Base-by-base conservation (phyloP, 1,284 basidiomycete species). In the Vanrija humicola region DNA sequence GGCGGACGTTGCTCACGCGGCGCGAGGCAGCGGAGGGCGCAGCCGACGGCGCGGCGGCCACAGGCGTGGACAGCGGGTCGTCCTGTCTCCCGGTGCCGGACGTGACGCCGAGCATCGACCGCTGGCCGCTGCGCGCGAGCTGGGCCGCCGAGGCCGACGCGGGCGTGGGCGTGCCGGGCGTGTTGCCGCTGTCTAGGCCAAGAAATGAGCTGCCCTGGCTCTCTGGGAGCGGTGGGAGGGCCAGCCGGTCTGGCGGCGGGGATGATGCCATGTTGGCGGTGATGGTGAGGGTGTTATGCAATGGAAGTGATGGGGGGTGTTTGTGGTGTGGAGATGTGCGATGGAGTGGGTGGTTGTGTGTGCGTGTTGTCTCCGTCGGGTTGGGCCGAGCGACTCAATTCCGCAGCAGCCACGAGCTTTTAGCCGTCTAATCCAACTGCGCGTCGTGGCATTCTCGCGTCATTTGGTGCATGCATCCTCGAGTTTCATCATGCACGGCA, bases 1-100 rank as follows among this genome's bases (percentile, higher is more conserved):
- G 52, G 12, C 57, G 52, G 16, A 55, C 34, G 14, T 43, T 25
- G 38, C 46, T 45, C 18, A 51, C 43, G 25, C 58, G 51, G 2
- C 21, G 44, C 15, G 15, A 6, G 19, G 15, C 6, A 14, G 29
- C 21, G 21, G 21, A 23, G 3, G 21, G 21, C 21, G 21, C 21
- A 5, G 21, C 21, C n/a, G 40, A 38, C 26, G 14, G 38, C 46
- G 51, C 18, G 51, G 45, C 12, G 34, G 23, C 43, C 38, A 48
- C 47, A 38, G 40, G 23, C 25, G 40, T 38, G 29, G 48, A 25
- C 38, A 50, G 16, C 23, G 39, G 26, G 39, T 40, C 40, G n/a
- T 50, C 38, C 38, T 25, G 23, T 12, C 26, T 38, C 38, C 38
- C 6, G 21, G 23, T n/a, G 12, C 34, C 38, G 23, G 46, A 48